A percentile compares a stretch with the other conserved stretches of the same genome.
Conservation (phyloP, 139 green algal genomes). For the Micractinium conductrix region DNA sequence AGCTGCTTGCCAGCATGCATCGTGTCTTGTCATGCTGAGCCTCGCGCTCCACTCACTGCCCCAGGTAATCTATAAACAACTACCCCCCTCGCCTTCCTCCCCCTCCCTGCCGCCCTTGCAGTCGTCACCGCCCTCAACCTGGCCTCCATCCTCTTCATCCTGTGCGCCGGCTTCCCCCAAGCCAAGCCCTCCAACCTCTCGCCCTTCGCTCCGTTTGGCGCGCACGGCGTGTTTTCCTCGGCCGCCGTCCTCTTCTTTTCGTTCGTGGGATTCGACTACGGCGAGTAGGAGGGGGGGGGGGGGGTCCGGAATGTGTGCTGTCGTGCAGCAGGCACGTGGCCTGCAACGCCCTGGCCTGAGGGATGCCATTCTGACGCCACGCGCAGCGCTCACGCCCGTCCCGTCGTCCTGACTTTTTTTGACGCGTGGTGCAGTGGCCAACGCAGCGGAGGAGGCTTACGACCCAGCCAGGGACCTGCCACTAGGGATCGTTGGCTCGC, state of each 20-base stretch:
- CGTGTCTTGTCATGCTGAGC: too few species aligned
- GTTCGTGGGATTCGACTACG: slow-evolving; percentile 28
- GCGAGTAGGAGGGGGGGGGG: not conserved
- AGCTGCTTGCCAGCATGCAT: not conserved
- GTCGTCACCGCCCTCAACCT: slow-evolving; percentile 62
- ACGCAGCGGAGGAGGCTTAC: slow-evolving; percentile 67
- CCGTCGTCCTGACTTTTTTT: too few species aligned
- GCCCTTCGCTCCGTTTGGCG: slow-evolving; percentile 60
- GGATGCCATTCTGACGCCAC: too few species aligned
- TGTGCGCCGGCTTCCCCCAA: slow-evolving; percentile 53
- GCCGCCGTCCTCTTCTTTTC: slow-evolving; percentile 65
- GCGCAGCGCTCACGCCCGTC: too few species aligned
- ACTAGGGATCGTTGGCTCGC: slow-evolving; percentile 72
- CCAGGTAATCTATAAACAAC: too few species aligned
- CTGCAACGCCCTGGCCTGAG: too few species aligned
- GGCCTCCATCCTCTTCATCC: slow-evolving; percentile 65
- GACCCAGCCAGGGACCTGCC: slow-evolving; percentile 75
- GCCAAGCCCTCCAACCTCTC: slow-evolving; percentile 54
- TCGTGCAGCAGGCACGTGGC: too few species aligned
- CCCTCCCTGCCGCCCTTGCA: slow-evolving; percentile 3
- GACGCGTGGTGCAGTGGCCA: slow-evolving; percentile 54
- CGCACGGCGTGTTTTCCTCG: slow-evolving; percentile 59
- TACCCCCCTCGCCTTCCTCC: too few species aligned
- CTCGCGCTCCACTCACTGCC: too few species aligned
- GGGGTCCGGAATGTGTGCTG: too few species aligned